Percentiles rank a stretch among this genome's conserved stretches.
These are phyloP conservation scores for Ceratocystiopsis brevicomis DNA, from an alignment of 2,329 filamentous ascomycete genomes.

Conservation along the genomic window DNA sequence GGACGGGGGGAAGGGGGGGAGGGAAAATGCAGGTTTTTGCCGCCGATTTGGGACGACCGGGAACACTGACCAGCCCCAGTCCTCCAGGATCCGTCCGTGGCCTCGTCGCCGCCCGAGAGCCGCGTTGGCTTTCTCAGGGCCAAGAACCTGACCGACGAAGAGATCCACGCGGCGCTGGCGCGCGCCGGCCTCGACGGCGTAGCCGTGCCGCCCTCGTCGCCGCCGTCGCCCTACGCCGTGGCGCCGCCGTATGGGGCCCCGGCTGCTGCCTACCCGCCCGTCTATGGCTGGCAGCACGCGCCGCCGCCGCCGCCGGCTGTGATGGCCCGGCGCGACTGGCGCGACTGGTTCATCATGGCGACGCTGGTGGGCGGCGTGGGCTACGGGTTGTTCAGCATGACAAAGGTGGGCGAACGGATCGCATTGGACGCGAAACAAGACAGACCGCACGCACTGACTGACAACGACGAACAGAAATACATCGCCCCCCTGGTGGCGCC, in stretches of 20 bases:
- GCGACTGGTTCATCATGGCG: slow-evolving; percentile 99
- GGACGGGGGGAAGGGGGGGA: too few relatives aligned
- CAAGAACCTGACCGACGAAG: slow-evolving; percentile 93
- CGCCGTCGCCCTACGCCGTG: too few relatives aligned
- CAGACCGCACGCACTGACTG: not conserved
- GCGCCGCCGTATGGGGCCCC: too few relatives aligned
- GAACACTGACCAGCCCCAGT: slow-evolving; percentile 20
- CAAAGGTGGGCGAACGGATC: slow-evolving; percentile 45
- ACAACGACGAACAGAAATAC: slow-evolving; percentile 71
- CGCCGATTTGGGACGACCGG: too few relatives aligned
- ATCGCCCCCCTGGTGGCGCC: slow-evolving; percentile 80
- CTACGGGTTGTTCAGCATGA: slow-evolving; percentile 74
- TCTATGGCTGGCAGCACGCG: slow-evolving; percentile 35
- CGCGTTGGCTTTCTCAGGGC: slow-evolving; percentile 82
- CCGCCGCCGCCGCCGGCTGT: slow-evolving; percentile 27
- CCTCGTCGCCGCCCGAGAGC: slow-evolving; percentile 78
- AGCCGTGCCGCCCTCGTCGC: slow-evolving; percentile 18
- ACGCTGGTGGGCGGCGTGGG: slow-evolving; percentile 79
- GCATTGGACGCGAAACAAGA: too few relatives aligned
- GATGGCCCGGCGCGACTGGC: slow-evolving; percentile 71
- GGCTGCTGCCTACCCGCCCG: too few relatives aligned
- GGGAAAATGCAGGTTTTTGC: too few relatives aligned
- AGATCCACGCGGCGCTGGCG: slow-evolving; percentile 69
- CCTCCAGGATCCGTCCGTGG: slow-evolving; percentile 83
- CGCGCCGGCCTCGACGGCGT: slow-evolving; percentile 42